These are phyloP conservation scores for Botryosphaeria agaves DNA, from an alignment of 2,329 filamentous ascomycete genomes.

Conservation along the genomic window DNA sequence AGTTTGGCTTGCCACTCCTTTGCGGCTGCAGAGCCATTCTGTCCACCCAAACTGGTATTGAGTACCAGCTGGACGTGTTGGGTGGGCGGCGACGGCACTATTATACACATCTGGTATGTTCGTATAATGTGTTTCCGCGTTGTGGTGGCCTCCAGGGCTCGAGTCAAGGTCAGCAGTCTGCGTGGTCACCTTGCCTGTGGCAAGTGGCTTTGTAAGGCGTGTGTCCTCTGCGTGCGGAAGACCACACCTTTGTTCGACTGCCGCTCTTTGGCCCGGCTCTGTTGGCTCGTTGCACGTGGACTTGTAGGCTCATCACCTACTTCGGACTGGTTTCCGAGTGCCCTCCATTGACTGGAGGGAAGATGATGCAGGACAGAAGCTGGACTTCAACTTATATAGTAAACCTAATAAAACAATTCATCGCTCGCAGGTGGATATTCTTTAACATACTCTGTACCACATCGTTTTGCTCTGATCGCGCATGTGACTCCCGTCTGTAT, in stretches of 20 bases:
- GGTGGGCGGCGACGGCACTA: slow-evolving; percentile 1
- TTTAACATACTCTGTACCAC: no score
- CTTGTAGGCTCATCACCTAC: slow-evolving; percentile 1
- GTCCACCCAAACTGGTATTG: slow-evolving; percentile 2
- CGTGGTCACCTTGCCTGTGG: slow-evolving; percentile 2
- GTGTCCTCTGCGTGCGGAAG: slow-evolving; percentile 3
- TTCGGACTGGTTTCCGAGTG: slow-evolving; percentile 2
- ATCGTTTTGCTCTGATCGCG: no score
- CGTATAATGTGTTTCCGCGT: slow-evolving; percentile 2
- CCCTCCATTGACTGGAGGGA: slow-evolving; percentile 1
- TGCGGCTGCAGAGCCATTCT: slow-evolving; percentile 1
- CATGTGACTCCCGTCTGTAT: no score
- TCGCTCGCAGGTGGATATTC: not conserved
- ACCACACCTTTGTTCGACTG: not conserved
- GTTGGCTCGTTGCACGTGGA: not conserved
- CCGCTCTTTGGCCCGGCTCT: not conserved
- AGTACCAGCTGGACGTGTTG: slow-evolving; percentile 2
- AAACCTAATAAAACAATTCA: slow-evolving; percentile 3
- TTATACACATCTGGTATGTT: slow-evolving; percentile 2
- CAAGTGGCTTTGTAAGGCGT: slow-evolving; percentile 1
- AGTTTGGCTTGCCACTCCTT: slow-evolving; percentile 3
- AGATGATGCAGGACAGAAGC: slow-evolving; percentile 3
- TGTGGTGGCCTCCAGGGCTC: not conserved
- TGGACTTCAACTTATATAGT: slow-evolving; percentile 1
- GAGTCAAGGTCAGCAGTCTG: not conserved